Evolutionary conservation across 192 early-diverging fungal species (phyloP).

Genomic region (Backusella liffmaniae): DNA sequence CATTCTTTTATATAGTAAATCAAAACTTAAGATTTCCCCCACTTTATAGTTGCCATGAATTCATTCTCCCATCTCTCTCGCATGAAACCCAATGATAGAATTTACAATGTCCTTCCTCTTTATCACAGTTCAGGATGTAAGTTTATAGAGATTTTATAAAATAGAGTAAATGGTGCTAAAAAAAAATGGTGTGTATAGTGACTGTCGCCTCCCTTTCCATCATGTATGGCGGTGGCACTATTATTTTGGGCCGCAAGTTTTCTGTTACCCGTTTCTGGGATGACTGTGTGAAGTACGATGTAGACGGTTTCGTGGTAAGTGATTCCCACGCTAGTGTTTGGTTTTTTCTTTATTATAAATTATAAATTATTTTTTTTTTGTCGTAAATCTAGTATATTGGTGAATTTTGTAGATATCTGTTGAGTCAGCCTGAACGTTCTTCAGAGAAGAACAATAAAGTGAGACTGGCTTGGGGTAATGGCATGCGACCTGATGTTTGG

Average conservation of each 20-base stretch:
- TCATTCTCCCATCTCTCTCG: conserved; percentile 12
- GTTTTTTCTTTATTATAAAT: conserved; percentile 60
- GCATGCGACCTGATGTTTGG: conserved; percentile 69
- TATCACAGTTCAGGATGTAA: conserved; percentile 63
- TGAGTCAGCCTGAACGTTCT: conserved; percentile 45
- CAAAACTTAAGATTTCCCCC: background rate
- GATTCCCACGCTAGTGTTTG: conserved; percentile 48
- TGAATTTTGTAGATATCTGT: conserved; percentile 64
- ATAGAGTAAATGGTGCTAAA: too few relatives aligned
- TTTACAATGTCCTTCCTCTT: conserved; percentile 60
- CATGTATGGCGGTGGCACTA: conserved; percentile 36
- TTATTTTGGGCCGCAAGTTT: conserved; percentile 59
- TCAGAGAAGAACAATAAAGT: conserved; percentile 53
- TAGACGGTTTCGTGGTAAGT: conserved; percentile 41
- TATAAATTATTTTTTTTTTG: background rate
- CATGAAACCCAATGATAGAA: conserved; percentile 37
- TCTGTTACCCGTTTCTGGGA: conserved; percentile 49
- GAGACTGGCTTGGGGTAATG: conserved; percentile 60
- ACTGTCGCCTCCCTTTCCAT: conserved; percentile 26
- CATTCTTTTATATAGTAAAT: background rate
- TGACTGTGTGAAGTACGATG: conserved; percentile 45
- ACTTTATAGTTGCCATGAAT: conserved; percentile 18
- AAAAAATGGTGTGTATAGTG: conserved; percentile 6
- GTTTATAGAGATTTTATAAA: background rate
- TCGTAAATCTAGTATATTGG: conserved; percentile 58